These are phyloP conservation scores for Actinomucor elegans DNA, from an alignment of 371 early-diverging fungal species.

Conservation along the genomic window DNA sequence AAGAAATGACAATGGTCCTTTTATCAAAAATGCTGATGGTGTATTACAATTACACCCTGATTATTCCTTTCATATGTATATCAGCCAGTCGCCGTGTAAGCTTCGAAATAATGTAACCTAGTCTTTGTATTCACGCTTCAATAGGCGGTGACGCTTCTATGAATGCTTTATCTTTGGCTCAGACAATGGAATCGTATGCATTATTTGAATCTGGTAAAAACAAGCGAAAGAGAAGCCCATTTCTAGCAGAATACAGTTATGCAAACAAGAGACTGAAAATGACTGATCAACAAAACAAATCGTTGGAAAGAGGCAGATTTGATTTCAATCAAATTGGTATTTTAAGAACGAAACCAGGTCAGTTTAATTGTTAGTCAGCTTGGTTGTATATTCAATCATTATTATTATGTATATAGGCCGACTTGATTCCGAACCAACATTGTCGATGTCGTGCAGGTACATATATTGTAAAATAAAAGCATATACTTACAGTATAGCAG, in stretches of 20 bases:
- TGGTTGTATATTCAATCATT: background rate
- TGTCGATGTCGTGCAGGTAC: conserved; percentile 86
- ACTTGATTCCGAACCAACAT: conserved; percentile 73
- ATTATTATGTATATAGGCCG: conserved; percentile 43
- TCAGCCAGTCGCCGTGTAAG: conserved; percentile 78
- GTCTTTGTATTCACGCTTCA: background rate
- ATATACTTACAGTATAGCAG: too few relatives aligned
- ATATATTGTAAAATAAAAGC: too few relatives aligned
- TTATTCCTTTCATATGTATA: conserved; percentile 67
- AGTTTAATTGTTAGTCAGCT: background rate
- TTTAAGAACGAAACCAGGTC: conserved; percentile 81
- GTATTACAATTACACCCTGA: conserved; percentile 14
- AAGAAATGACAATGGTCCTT: background rate
- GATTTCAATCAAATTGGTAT: conserved; percentile 56
- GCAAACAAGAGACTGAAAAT: conserved; percentile 36
- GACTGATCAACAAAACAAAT: background rate
- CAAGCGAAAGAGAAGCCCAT: conserved; percentile 25
- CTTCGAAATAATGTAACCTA: too few relatives aligned
- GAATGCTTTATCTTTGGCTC: conserved; percentile 50
- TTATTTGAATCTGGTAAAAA: conserved; percentile 36
- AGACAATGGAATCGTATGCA: conserved; percentile 52
- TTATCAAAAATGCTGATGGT: background rate
- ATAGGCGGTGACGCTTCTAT: conserved; percentile 82
- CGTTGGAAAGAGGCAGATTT: conserved; percentile 59
- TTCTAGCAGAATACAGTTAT: conserved; percentile 31